Base-by-base conservation (phyloP, 768 basidiomycete genomes). In the Hydnomerulius pinastri region DNA sequence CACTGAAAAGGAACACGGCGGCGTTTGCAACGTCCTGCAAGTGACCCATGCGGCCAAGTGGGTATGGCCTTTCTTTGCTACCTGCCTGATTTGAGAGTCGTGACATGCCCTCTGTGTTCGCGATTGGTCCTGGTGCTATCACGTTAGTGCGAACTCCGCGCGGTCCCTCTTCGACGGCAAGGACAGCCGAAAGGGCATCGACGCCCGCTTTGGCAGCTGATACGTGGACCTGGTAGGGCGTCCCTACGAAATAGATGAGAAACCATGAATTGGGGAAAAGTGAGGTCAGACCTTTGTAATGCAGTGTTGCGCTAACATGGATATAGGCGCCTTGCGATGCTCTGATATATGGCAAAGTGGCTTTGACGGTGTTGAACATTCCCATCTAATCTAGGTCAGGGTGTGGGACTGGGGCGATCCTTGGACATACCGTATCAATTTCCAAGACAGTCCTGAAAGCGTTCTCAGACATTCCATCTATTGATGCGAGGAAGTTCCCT, bases 161-260 rank as follows among this genome's bases (percentile, higher is more conserved):
- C 4, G 95, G 96, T 1, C 95, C 96, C 71, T 96, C 94, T 71
- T 98, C 95, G 11, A 96, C 81, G 2, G 95, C 93, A 23, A 98
- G 71, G 3, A 91, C 93, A 2, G 79, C 77, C 47, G 90, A 91
- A 5, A 94, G 75, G 0, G 94, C 92, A 64, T 99, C 95, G 29
- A 98, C 83, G 15, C 80, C 96, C 0, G 96, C 94, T 69, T 98
- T 99, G 20, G 95, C 95, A 8, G 94, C 91, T 11, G 91, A 92
- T 11, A 96, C 92, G 61, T 98, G 96, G 7, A 83, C 92, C 70
- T 98, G 95, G 67, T 85, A 91, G 0, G 91, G 89, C 7, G 84
- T 83, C 10, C 76, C 91, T 90, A 60, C 46, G 9, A 27, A 42
- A 33, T 20, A 40, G 47, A 46, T 55, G 9, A 48, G 36, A 2